These are phyloP conservation scores for Coprinellus micaceus DNA, from an alignment of 768 basidiomycete genomes.

Conservation along the genomic window DNA sequence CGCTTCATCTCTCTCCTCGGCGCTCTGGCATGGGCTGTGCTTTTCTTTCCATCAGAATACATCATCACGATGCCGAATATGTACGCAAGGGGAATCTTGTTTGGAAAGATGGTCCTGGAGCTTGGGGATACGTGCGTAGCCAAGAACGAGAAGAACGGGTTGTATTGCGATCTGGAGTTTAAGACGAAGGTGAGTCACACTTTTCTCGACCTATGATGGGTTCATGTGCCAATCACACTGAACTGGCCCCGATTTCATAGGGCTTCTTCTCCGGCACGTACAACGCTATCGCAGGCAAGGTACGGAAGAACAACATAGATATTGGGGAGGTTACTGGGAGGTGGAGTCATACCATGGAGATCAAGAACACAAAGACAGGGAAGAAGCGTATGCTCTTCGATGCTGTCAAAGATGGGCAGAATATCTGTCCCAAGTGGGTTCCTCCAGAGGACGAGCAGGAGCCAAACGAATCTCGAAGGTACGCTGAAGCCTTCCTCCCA, in stretches of 20 bases:
- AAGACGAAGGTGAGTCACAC: conserved; percentile 78
- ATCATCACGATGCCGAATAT: conserved; percentile 97
- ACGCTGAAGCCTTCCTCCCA: conserved; percentile 24
- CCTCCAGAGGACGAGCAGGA: conserved; percentile 85
- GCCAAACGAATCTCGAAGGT: conserved; percentile 85
- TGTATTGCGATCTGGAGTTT: conserved; percentile 86
- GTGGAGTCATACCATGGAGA: conserved; percentile 91
- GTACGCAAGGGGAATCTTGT: conserved; percentile 85
- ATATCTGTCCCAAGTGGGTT: conserved; percentile 79
- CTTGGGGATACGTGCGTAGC: conserved; percentile 87
- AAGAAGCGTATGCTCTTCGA: conserved; percentile 82
- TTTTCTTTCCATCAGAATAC: conserved; percentile 53
- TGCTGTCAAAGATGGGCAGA: conserved; percentile 68
- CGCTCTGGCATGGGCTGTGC: no score
- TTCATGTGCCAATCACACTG: background rate
- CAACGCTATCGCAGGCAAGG: conserved; percentile 81
- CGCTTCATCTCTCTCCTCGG: conserved; percentile 4
- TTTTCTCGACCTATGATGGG: background rate
- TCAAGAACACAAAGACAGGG: conserved; percentile 62
- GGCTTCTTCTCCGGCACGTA: conserved; percentile 98
- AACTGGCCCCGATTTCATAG: conserved; percentile 33
- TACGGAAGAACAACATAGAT: conserved; percentile 60
- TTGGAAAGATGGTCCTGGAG: conserved; percentile 94
- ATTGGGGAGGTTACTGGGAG: conserved; percentile 85
- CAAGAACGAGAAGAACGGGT: conserved; percentile 72